Conservation (phyloP, 371 early-diverging fungal genomes). For the Batkoa obscura region DNA sequence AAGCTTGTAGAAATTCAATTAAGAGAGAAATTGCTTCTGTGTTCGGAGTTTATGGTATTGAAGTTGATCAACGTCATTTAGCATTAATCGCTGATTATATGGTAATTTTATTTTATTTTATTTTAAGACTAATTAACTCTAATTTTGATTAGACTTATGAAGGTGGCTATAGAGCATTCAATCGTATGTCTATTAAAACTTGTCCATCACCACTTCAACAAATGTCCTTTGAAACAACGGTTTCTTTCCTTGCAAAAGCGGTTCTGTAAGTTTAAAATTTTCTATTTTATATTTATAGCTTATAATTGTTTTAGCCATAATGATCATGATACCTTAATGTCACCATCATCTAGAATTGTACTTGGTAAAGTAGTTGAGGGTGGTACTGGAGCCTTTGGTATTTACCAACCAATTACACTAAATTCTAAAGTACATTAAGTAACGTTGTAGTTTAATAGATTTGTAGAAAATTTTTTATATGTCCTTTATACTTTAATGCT, state of each 20-base stretch:
- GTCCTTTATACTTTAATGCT: too few species aligned
- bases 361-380: conserved; percentile 82
- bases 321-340: conserved; percentile 71
- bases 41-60: conserved; percentile 95
- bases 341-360: conserved; percentile 83
- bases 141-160: conserved; percentile 57
- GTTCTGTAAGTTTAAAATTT: conserved; percentile 33
- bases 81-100: conserved; percentile 98
- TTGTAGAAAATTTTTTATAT: too few species aligned
- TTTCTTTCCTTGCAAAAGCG: conserved; percentile 81
- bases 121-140: background rate
- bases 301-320: conserved; percentile 24
- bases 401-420: conserved; percentile 30
- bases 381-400: conserved; percentile 92
- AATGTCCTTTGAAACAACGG: conserved; percentile 95
- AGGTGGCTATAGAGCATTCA: conserved; percentile 95
- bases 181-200: conserved; percentile 80
- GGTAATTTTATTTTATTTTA: conserved; percentile 20
- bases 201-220: conserved; percentile 87
- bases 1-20: conserved; percentile 92
- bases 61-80: conserved; percentile 92
- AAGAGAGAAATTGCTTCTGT: conserved; percentile 91
- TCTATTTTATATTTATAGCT: background rate
- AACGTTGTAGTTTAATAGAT: too few species aligned
- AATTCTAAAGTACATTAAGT: too few species aligned